Base-by-base conservation (phyloP, 768 basidiomycete species). In the Suillus americanus region DNA sequence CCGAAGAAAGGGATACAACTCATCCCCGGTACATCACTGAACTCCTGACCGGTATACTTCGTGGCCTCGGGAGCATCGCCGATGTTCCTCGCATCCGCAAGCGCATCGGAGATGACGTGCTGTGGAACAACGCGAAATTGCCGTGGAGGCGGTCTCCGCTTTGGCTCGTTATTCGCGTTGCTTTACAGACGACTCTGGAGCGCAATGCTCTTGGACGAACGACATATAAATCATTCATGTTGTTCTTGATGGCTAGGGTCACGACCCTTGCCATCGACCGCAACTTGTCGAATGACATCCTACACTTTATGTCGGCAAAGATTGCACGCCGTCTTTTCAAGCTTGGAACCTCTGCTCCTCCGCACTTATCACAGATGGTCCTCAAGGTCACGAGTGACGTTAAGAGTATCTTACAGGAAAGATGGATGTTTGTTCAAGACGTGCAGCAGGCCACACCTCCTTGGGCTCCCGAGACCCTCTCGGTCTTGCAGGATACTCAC, bases 91-190 rank as follows among this genome's bases (percentile, higher is more conserved):
- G 74, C 10, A 76, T 81, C n/a, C 67, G 62, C 13, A 86, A 86
- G 67, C 80, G 81, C 9, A 73, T 85, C 0, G 75, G 74, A 7
- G 84, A 86, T 61, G 81, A 86, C n/a, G 80, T 84, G 2, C 71
- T 82, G 4, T 82, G 82, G 80, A 38, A 74, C 5, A 60, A 73
- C n/a, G 72, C 79, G 2, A 60, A 66, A 43, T 71, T 76, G 10
- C 62, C 85, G 75, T 86, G 85, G 85, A 73, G 86, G 33, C 76
- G 85, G 28, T 82, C 83, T 7, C 72, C 82, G 1, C 72, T 83
- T 13, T 86, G 85, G 84, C 78, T 85, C 5, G 68, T 83, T 14
- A 70, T 83, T 40, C 80, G 84, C 9, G 81, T 86, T 5, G 75
- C 77, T 1, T 66, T 83, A 30, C 83, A 84, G 67, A 81, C 77